These are phyloP conservation scores for Microstegium vimineum DNA, from an alignment of 176 grass and related monocot species.

Conservation along the genomic window DNA sequence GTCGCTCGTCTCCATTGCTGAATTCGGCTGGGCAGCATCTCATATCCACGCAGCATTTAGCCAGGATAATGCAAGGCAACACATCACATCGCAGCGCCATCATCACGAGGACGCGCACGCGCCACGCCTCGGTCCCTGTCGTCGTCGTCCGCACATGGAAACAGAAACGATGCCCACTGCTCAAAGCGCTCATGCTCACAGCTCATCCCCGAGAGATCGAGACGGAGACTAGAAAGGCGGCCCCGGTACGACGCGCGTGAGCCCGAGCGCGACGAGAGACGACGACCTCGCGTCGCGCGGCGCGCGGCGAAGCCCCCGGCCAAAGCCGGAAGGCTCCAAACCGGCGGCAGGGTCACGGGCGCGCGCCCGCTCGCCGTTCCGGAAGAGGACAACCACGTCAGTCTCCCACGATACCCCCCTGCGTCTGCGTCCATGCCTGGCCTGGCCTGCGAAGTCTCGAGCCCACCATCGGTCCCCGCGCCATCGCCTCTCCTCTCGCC, in stretches of 20 bases:
- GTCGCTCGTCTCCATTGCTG: neutral
- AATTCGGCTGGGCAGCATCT: neutral
- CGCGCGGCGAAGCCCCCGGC: neutral
- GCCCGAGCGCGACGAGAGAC: neutral
- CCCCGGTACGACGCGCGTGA: no score
- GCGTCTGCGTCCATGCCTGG: no score
- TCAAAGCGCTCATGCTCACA: neutral
- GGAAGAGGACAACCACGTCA: neutral
- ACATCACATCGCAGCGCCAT: neutral
- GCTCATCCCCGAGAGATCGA: neutral
- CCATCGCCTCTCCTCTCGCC: neutral
- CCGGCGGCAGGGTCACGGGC: constrained; percentile 7
- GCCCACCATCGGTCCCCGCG: neutral
- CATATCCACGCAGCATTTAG: neutral
- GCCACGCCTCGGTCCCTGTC: neutral
- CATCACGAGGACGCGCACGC: neutral
- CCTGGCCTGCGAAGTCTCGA: neutral
- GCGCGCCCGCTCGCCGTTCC: neutral
- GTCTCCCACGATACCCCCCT: neutral
- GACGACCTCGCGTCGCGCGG: neutral
- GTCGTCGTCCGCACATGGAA: neutral
- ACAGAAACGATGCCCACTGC: neutral
- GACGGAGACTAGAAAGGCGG: neutral
- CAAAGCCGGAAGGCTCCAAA: neutral
- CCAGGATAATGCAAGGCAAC: neutral